A percentile compares a stretch with the other conserved stretches of the same genome.
These are phyloP conservation scores for Phaeoacremonium minimum DNA, from an alignment of 2,329 filamentous ascomycete genomes.

Conservation along the genomic window DNA sequence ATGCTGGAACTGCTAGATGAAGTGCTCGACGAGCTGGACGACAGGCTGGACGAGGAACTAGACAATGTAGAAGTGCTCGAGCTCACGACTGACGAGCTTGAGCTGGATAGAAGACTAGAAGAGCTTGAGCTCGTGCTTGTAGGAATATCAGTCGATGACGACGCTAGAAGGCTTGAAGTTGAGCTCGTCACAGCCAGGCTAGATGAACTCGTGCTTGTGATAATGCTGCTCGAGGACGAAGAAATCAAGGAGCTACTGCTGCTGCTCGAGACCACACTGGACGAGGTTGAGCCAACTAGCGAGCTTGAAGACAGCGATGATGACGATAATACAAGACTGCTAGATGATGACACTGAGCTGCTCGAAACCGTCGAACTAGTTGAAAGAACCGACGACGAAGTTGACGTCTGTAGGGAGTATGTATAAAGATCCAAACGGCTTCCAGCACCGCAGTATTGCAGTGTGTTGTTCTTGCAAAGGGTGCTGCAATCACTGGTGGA, in stretches of 20 bases:
- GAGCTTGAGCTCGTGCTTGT: slow-evolving; percentile 1
- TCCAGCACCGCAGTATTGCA: slow-evolving; percentile 28
- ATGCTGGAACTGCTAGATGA: neutral
- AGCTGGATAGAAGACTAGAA: slow-evolving; percentile 1
- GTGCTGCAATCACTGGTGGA: slow-evolving; percentile 13
- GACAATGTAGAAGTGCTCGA: slow-evolving; percentile 3
- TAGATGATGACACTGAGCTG: too few species aligned
- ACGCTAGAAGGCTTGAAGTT: neutral
- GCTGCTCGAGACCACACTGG: neutral
- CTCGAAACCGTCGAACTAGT: too few species aligned
- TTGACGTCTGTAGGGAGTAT: slow-evolving; percentile 15
- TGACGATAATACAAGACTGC: too few species aligned
- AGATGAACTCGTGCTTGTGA: neutral
- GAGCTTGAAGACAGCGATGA: too few species aligned
- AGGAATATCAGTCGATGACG: neutral
- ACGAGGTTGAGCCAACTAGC: too few species aligned
- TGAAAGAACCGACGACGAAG: too few species aligned
- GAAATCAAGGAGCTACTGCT: slow-evolving; percentile 1
- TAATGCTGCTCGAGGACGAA: neutral
- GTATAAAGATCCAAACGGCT: slow-evolving; percentile 22
- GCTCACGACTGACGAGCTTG: slow-evolving; percentile 1
- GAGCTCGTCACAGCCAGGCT: neutral
- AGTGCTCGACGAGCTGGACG: neutral
- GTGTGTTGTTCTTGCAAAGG: slow-evolving; percentile 13
- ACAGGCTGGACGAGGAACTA: slow-evolving; percentile 1